Base-by-base conservation (phyloP, 495 filamentous ascomycete species). In the Penicillium macrosclerotiorum region DNA sequence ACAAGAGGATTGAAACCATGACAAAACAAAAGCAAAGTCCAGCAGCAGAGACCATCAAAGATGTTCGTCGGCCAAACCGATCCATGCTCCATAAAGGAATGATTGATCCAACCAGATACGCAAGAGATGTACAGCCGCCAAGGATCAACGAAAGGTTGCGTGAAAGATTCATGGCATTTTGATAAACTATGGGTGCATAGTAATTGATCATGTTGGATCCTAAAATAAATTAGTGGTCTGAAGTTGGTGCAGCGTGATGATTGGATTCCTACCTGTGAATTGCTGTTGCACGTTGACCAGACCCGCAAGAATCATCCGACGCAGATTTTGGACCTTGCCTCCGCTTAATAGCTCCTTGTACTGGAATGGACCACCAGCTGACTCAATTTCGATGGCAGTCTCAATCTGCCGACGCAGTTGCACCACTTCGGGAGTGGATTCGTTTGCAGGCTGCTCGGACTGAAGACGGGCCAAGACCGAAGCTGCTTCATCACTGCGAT, bases 131-230 rank as follows among this genome's bases (percentile, higher is more conserved):
- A 54, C 73, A 73, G 26, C 78, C 77, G 17, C 69, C 67, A 9
- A 80, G 62, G 34, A 80, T 67, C 46, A 80, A 57, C 1, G 79
- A 66, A 4, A 75, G 51, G 32, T 77, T 72, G 5, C 72, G 69
- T 20, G 67, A 69, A 33, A 82, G 66, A 12, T 75, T 71, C 55
- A 85, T 69, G 14, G 67, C 74, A 5, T 68, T 60, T 26, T 72
- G 64, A 37, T 79, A 80, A 16, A 85, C 69, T 14, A 58, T 54
- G 0, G 67, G 64, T 0, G 59, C 65, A 41, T 72, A 70, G 45
- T 72, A 72, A 17, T 72, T 77, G 31, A 82, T 74, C 64, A 82
- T 73, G 42, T 79, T 82, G 5, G 73, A 72, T 5, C 79, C 78
- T 41, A 25, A 4, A 3, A n/a, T 3, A 16, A 16, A n/a, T n/a